Percentiles rank a stretch among this genome's conserved stretches.
Conservation (phyloP, 1,139 yeast genomes). For the Geotrichum europaeum region DNA sequence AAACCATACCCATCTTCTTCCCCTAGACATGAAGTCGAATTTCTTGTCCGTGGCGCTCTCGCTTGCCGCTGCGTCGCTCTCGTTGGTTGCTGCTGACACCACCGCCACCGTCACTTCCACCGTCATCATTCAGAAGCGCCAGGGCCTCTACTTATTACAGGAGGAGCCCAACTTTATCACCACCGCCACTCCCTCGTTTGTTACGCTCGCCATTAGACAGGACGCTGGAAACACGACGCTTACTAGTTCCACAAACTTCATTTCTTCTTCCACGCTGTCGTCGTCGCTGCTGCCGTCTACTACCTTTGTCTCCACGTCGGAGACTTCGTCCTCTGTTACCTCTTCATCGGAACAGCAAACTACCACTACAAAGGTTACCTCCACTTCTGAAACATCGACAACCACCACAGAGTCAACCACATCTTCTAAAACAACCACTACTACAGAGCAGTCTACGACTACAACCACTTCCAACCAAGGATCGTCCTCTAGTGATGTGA, state of each 20-base stretch:
- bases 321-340: background rate
- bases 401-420: background rate
- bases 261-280: background rate
- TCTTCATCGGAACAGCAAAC: background rate
- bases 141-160: background rate
- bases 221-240: background rate
- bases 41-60: background rate
- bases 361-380: background rate
- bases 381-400: background rate
- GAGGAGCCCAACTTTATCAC: constrained; percentile 1
- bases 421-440: background rate
- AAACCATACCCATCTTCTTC: background rate
- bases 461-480: background rate
- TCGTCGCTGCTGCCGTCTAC: background rate
- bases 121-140: background rate
- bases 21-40: background rate
- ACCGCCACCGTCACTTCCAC: background rate
- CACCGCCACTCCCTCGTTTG: background rate
- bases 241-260: background rate
- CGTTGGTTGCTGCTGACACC: background rate
- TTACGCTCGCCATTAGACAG: background rate
- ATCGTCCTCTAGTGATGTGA: background rate
- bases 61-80: background rate
- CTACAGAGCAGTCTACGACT: background rate
- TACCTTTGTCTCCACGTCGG: background rate